Evolutionary conservation across 768 basidiomycete genomes (phyloP).

Genomic region (Exidia glandulosa): DNA sequence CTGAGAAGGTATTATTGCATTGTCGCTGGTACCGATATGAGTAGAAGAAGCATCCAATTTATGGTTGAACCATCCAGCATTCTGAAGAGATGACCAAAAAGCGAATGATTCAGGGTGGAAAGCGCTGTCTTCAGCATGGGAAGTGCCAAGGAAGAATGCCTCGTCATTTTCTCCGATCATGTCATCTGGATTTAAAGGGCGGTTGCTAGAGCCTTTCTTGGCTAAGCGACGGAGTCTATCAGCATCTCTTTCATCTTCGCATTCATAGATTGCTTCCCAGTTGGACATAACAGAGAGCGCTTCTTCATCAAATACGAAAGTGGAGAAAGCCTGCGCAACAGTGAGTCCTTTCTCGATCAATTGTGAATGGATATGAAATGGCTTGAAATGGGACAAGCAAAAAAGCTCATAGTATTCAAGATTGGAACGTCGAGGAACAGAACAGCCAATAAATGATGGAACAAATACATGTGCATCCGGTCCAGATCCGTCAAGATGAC

Average conservation of each 20-base stretch:
- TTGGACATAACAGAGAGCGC: constrained; percentile 14
- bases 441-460: constrained; percentile 9
- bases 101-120: too few relatives aligned
- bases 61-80: too few relatives aligned
- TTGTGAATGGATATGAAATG: constrained; percentile 2
- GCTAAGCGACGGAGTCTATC: constrained; percentile 13
- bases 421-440: constrained; percentile 5
- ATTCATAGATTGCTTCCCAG: constrained; percentile 25
- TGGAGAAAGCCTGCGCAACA: not conserved
- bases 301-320: not conserved
- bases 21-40: too few relatives aligned
- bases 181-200: not conserved
- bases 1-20: too few relatives aligned
- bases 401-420: constrained; percentile 6
- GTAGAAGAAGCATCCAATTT: too few relatives aligned
- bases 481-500: constrained; percentile 17
- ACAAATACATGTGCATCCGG: not conserved
- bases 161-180: not conserved
- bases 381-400: constrained; percentile 15
- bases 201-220: not conserved
- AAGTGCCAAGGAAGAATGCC: too few relatives aligned
- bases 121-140: too few relatives aligned
- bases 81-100: too few relatives aligned
- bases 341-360: not conserved
- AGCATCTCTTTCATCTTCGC: constrained; percentile 24